Percentiles rank a stretch among this genome's conserved stretches.
Conservation (phyloP, 495 filamentous ascomycete genomes). For the Patellaria atrata region DNA sequence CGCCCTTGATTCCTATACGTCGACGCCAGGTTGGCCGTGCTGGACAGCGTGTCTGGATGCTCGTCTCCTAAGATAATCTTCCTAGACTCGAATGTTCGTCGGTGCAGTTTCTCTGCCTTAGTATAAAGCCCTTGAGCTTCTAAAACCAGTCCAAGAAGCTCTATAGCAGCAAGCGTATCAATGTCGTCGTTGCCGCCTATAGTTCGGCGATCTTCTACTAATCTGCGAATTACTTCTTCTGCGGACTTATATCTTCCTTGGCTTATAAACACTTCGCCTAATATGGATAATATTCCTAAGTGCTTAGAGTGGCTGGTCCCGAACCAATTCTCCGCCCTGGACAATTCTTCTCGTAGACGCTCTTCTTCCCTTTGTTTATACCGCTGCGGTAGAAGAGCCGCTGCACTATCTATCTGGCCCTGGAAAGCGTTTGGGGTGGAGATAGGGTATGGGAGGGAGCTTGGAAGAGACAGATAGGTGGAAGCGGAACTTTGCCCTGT, state of each 20-base stretch:
- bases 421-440: constrained; percentile 2
- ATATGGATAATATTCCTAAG: constrained; percentile 5
- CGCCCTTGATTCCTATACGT: constrained; percentile 1
- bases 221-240: constrained; percentile 10
- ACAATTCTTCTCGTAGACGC: constrained; percentile 10
- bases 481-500: constrained; percentile 13
- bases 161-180: constrained; percentile 7
- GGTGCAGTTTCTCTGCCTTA: constrained; percentile 10
- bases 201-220: constrained; percentile 6
- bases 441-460: background rate
- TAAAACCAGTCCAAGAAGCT: constrained; percentile 9
- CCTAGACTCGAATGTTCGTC: constrained; percentile 4
- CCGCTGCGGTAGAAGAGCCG: constrained; percentile 4
- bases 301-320: constrained; percentile 4
- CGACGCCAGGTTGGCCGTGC: constrained; percentile 5
- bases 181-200: constrained; percentile 3
- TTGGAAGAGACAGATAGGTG: constrained; percentile 9
- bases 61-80: constrained; percentile 5
- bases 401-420: constrained; percentile 1
- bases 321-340: constrained; percentile 5
- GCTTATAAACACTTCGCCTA: constrained; percentile 9
- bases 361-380: constrained; percentile 14
- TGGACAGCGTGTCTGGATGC: constrained; percentile 8
- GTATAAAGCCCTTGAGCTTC: constrained; percentile 7
- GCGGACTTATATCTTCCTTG: constrained; percentile 17